Evolutionary conservation across 495 filamentous ascomycete genomes (phyloP).

Genomic region (Penicilliopsis zonata): DNA sequence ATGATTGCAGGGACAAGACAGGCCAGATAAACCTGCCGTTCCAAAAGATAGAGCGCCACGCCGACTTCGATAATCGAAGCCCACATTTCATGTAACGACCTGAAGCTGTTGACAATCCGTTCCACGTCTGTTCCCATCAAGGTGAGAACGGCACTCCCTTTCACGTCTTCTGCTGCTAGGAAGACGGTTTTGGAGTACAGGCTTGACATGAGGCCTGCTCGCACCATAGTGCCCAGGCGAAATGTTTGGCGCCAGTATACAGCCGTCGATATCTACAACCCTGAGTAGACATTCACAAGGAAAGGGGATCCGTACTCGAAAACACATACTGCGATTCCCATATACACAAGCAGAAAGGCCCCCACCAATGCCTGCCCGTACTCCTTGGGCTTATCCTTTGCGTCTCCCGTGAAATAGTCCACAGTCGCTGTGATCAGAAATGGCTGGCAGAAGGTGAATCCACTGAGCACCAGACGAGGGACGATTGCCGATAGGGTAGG

Average conservation of each 20-base stretch:
- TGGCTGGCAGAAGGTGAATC: slow-evolving; percentile 45
- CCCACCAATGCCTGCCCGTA: slow-evolving; percentile 45
- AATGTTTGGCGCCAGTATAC: slow-evolving; percentile 40
- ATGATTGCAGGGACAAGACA: slow-evolving; percentile 33
- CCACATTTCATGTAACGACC: slow-evolving; percentile 35
- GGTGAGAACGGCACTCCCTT: slow-evolving; percentile 33
- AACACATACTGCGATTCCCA: slow-evolving; percentile 39
- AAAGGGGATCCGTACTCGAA: too few relatives aligned
- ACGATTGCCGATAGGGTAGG: slow-evolving; percentile 26
- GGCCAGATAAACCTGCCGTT: slow-evolving; percentile 34
- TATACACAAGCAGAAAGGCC: slow-evolving; percentile 41
- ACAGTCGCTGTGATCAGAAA: slow-evolving; percentile 39
- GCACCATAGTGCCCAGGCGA: slow-evolving; percentile 36
- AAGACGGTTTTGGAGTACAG: slow-evolving; percentile 29
- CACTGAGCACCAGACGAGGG: slow-evolving; percentile 37
- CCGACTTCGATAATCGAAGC: slow-evolving; percentile 37
- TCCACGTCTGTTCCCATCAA: slow-evolving; percentile 46
- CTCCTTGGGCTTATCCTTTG: slow-evolving; percentile 14
- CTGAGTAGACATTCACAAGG: too few relatives aligned
- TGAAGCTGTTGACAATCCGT: slow-evolving; percentile 20
- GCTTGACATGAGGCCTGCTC: slow-evolving; percentile 38
- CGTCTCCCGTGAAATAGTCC: slow-evolving; percentile 16
- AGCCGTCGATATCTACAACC: slow-evolving; percentile 26
- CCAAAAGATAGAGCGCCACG: slow-evolving; percentile 40
- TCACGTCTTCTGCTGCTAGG: slow-evolving; percentile 9